Evolutionary conservation across 1,284 basidiomycete species (phyloP), one percentile per base, ranked within the genome.

Genomic region (Ganoderma meredithae): DNA sequence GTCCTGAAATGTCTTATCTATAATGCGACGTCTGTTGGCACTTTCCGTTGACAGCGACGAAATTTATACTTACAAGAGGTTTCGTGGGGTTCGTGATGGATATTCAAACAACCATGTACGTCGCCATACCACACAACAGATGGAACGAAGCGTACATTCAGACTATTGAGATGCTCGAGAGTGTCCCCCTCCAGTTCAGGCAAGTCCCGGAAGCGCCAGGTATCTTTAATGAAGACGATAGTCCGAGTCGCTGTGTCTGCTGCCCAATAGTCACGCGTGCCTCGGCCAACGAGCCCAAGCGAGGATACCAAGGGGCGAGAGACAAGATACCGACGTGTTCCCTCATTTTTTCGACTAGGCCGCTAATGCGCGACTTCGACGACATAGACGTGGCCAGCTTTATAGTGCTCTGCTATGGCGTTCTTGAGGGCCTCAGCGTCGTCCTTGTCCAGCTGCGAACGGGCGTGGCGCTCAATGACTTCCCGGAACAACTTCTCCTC

Each of bases 401-500:
- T 52, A 22, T 52, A 52, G n/a, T 52, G 47, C 25, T 52, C 22
- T 10, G 47, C 47, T 1, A 52, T 5, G 13, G 47, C 47, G 22
- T 52, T 5, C 22, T 52, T 52, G 10, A 52, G 47, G 10, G 47
- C 47, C n/a, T 49, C n/a, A 1, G 10, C n/a, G 22, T 49, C n/a
- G n/a, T 49, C 47, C n/a, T 49, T 10, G n/a, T 49, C 47, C 8
- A 49, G 47, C 47, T 49, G 31, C n/a, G 41, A 41, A 27, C 13
- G 36, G n/a, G 63, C 63, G 15, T 68, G 19, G 5, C 40, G 10
- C 4, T 53, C 59, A 31, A 72, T 58, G 6, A 49, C 40, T 2
- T 64, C 60, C n/a, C 17, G 43, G 31, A 71, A 69, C 17, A 64
- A 15, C 4, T 31, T 3, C 27, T 69, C 69, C 27, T 76, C 71